Conservation (phyloP, 139 green algal species). For the Auxenochlorella pyrenoidosa region DNA sequence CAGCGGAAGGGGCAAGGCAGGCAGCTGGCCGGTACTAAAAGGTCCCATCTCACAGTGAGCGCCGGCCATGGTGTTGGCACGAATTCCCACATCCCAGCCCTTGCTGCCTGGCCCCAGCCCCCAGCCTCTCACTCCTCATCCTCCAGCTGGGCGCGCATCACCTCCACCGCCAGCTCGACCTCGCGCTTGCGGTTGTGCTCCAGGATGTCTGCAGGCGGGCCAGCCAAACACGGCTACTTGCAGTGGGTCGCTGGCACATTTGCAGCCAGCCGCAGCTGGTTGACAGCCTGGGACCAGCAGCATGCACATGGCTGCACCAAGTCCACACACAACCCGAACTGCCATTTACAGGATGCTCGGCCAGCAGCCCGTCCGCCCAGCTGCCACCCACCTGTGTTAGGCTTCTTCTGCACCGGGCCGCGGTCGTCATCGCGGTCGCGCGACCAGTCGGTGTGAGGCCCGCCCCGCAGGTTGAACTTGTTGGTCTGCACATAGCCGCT, state of each 20-base stretch:
- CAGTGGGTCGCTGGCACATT: no score
- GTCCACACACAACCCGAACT: no score
- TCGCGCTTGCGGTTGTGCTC: constrained; percentile 94
- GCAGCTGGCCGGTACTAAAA: background rate
- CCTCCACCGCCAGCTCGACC: constrained; percentile 91
- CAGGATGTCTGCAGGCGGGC: constrained; percentile 75
- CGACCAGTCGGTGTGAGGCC: constrained; percentile 7
- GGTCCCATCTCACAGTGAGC: no score
- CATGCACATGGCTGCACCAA: no score
- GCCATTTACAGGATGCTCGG: no score
- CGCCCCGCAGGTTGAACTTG: constrained; percentile 89
- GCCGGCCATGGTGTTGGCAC: no score
- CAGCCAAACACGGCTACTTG: background rate
- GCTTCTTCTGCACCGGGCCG: constrained; percentile 30
- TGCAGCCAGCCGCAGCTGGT: background rate
- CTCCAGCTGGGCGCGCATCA: constrained; percentile 84
- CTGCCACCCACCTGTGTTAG: constrained; percentile 38
- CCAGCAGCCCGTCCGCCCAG: no score
- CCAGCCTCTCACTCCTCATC: constrained; percentile 76
- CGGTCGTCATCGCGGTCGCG: constrained; percentile 24
- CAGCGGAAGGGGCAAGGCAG: background rate
- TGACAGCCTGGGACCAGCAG: background rate
- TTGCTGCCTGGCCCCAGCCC: background rate
- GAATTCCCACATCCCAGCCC: no score
- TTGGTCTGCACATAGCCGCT: constrained; percentile 96